Percentiles rank a stretch among this genome's conserved stretches.
Conservation (phyloP, 495 filamentous ascomycete genomes). For the Glonium stellatum region DNA sequence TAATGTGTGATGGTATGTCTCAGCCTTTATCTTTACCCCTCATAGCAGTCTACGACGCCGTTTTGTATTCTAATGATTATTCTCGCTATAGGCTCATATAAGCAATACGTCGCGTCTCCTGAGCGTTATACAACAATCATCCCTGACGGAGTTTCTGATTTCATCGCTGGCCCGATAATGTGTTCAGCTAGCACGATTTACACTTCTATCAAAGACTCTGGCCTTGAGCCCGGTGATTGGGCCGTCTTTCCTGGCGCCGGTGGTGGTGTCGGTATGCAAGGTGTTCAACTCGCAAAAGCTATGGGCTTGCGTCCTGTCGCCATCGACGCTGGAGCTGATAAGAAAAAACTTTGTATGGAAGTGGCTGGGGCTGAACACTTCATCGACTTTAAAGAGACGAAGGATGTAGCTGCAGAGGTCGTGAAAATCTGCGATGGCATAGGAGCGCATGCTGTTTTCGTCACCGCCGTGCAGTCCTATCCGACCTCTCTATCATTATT, state of each 20-base stretch:
- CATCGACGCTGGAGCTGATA: conserved; percentile 29
- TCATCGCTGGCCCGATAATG: conserved; percentile 43
- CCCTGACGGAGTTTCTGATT: conserved; percentile 40
- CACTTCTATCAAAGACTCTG: conserved; percentile 36
- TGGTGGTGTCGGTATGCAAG: conserved; percentile 40
- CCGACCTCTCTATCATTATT: conserved; percentile 8
- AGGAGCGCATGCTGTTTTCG: conserved; percentile 30
- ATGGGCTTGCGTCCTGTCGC: conserved; percentile 30
- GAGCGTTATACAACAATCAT: conserved; percentile 41
- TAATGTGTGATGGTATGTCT: conserved; percentile 20
- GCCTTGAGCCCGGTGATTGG: conserved; percentile 39
- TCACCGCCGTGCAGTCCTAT: conserved; percentile 26
- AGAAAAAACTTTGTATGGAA: conserved; percentile 24
- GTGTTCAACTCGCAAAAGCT: conserved; percentile 38
- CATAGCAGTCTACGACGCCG: not conserved
- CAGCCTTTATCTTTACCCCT: not conserved
- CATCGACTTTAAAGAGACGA: conserved; percentile 25
- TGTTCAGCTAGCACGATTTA: conserved; percentile 41
- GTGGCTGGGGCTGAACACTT: conserved; percentile 28
- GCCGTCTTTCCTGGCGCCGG: conserved; percentile 42
- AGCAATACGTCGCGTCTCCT: conserved; percentile 39
- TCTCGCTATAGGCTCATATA: conserved; percentile 32
- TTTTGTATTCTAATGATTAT: not conserved
- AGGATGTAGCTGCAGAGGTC: conserved; percentile 22
- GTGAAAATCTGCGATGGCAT: conserved; percentile 25